A percentile compares a stretch with the other conserved stretches of the same genome.
Conservation (phyloP, 1,284 basidiomycete genomes). For the Marasmius oreades region DNA sequence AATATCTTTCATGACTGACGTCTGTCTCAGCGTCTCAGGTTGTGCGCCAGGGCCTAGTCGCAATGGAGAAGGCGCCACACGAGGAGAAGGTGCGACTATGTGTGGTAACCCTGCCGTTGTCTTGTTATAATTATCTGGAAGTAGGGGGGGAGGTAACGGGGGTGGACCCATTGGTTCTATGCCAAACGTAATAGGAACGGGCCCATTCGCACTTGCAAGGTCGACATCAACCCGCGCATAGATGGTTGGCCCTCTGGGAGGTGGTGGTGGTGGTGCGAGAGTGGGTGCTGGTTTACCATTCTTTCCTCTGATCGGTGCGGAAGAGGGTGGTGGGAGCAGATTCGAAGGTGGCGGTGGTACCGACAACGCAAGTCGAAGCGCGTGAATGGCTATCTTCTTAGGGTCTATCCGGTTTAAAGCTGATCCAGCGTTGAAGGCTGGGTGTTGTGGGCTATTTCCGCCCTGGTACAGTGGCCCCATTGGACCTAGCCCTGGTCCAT, state of each 20-base stretch:
- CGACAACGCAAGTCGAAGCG: conserved; percentile 30
- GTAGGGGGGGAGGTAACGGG: conserved; percentile 2
- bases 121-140: background rate
- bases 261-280: conserved; percentile 5
- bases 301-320: conserved; percentile 10
- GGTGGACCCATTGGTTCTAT: conserved; percentile 41
- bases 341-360: conserved; percentile 19
- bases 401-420: conserved; percentile 2
- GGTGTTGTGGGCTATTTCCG: conserved; percentile 13
- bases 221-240: conserved; percentile 61
- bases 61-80: conserved; percentile 1
- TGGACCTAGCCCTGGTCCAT: conserved; percentile 40
- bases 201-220: conserved; percentile 46
- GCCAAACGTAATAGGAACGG: conserved; percentile 64
- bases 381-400: conserved; percentile 16
- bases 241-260: conserved; percentile 45
- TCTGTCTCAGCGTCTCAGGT: background rate
- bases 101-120: background rate
- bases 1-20: conserved; percentile 2
- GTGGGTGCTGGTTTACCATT: conserved; percentile 13
- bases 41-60: background rate
- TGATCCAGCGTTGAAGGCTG: conserved; percentile 13
- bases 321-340: conserved; percentile 11
- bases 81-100: background rate
- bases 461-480: conserved; percentile 47